Percentiles rank a stretch among this genome's conserved stretches.
Conservation (phyloP, 352 stramenopile species). For the Phytophthora rubi region DNA sequence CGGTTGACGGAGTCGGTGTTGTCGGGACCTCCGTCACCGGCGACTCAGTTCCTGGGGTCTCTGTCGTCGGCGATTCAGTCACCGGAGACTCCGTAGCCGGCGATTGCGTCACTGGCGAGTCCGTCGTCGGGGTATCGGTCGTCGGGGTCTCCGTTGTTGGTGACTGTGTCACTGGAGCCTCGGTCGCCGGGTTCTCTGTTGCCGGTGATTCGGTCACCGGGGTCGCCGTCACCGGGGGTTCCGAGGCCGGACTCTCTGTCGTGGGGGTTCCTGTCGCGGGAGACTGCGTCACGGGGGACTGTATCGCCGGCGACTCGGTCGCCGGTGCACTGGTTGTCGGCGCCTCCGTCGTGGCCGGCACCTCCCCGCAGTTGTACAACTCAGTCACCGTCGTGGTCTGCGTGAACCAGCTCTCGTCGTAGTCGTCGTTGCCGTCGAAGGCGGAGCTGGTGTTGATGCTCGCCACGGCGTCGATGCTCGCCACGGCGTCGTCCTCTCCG, state of each 20-base stretch:
- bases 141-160: constrained; percentile 12
- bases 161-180: constrained; percentile 4
- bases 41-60: constrained; percentile 7
- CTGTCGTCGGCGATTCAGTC: constrained; percentile 2
- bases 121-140: constrained; percentile 10
- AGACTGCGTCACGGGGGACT: background rate
- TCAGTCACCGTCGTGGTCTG: constrained; percentile 27
- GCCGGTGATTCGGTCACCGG: constrained; percentile 10
- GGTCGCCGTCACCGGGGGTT: constrained; percentile 7
- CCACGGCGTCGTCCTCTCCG: constrained; percentile 16
- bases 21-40: constrained; percentile 4
- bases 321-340: constrained; percentile 10
- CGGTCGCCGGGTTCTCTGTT: constrained; percentile 8
- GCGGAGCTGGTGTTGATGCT: constrained; percentile 28
- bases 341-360: constrained; percentile 8
- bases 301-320: constrained; percentile 4
- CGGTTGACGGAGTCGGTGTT: background rate
- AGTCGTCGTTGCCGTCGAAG: constrained; percentile 34
- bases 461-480: constrained; percentile 29
- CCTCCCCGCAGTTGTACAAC: constrained; percentile 34
- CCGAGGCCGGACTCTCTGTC: constrained; percentile 1
- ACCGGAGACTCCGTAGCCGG: background rate
- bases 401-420: constrained; percentile 37
- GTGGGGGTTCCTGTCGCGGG: constrained; percentile 4
- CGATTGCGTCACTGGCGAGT: constrained; percentile 6